These are phyloP conservation scores for Fusarium chlamydosporum DNA, from an alignment of 2,329 filamentous ascomycete species.

Conservation along the genomic window DNA sequence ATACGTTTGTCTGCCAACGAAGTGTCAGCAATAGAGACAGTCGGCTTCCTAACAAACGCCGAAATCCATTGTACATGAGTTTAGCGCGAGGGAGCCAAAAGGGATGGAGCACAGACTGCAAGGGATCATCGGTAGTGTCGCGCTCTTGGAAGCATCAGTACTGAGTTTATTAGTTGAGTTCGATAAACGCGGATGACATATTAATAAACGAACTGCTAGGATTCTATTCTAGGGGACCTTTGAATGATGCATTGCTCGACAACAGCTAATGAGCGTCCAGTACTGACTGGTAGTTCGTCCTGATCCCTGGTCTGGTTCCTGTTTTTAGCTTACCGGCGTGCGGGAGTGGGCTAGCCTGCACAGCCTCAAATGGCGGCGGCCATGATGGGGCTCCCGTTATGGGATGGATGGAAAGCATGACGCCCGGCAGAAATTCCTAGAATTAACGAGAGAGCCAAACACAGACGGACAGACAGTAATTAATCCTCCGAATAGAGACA, in stretches of 20 bases:
- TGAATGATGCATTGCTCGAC: constrained; percentile 16
- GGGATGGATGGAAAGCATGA: constrained; percentile 18
- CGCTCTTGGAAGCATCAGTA: neutral
- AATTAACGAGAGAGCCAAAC: constrained; percentile 4
- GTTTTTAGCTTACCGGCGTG: constrained; percentile 43
- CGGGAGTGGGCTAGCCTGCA: constrained; percentile 36
- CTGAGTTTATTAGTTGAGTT: neutral
- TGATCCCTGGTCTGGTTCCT: constrained; percentile 38
- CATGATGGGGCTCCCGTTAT: constrained; percentile 16
- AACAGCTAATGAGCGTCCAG: constrained; percentile 25
- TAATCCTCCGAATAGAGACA: constrained; percentile 30
- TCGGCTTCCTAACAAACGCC: constrained; percentile 14
- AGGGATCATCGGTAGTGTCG: constrained; percentile 1
- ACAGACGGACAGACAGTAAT: constrained; percentile 3
- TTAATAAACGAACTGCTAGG: constrained; percentile 30
- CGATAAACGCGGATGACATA: constrained; percentile 14
- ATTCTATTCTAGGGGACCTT: constrained; percentile 36
- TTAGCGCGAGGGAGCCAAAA: constrained; percentile 36
- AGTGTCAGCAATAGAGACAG: constrained; percentile 28
- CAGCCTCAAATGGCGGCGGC: constrained; percentile 43
- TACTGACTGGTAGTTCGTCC: constrained; percentile 33
- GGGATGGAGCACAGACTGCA: constrained; percentile 10
- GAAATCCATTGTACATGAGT: constrained; percentile 7
- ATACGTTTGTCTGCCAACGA: constrained; percentile 12
- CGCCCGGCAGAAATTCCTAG: constrained; percentile 14